Base-by-base conservation (phyloP, 2,329 filamentous ascomycete genomes). In the Venturia nashicola region DNA sequence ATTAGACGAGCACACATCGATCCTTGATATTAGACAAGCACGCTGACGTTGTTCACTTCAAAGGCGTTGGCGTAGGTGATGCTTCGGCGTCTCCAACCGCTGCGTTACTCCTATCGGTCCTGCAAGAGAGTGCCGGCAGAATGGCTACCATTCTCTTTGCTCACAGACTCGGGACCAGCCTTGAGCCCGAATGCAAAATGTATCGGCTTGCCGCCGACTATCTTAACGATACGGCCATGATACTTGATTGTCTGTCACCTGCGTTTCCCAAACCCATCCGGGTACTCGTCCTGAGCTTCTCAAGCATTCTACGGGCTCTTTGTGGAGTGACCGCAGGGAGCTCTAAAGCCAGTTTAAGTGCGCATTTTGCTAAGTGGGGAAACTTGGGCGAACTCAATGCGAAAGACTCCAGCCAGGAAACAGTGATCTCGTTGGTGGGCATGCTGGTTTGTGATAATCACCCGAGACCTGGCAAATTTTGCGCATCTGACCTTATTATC, bases 371-470 rank as follows among this genome's bases (percentile, higher is more conserved):
- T 9, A 85, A 81, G 68, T 86, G 86, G 72, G 90, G 91, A 44
- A 97, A 97, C 73, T 77, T 97, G 55, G 93, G 90, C 1, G 93
- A 97, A 74, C 80, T 99, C 64, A 97, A 97, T 76, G 92, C 93
- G 78, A 87, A 96, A 82, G 93, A 97, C 73, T 91, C 91, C 14
- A 95, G 90, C 68, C 94, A 97, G 76, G 94, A 97, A 76, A 97
- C 93, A 0, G 86, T 96, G 23, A 90, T 99, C 64, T 93, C 90
- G 2, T 80, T 97, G 34, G 67, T 96, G 42, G 94, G 94, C 2
- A 91, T 97, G 83, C 80, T 96, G 61, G 82, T 83, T 74, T 72
- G 78, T 71, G 46, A 36, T 20, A 32, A 61, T 7, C 27, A 11
- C 14, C 18, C 57, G 3, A 36, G 32, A 34, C 34, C 27, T 34